phyloP scores from a whole-genome alignment of 2,329 filamentous ascomycete species.

The Fusarium coffeatum region DNA sequence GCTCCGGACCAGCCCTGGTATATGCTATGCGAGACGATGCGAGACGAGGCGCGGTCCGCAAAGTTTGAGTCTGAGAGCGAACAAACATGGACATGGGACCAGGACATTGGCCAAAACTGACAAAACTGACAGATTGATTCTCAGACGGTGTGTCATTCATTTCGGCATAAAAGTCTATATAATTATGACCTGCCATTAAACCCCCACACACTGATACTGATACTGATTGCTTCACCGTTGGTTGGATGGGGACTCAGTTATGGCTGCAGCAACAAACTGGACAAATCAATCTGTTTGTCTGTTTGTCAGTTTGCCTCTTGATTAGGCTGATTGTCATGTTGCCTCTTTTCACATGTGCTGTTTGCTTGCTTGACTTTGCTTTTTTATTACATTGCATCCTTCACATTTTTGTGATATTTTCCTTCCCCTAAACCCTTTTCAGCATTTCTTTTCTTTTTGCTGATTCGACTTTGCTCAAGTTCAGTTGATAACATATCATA shows the following conservation, averaged over 20 bases:
- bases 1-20: constrained; percentile 28
- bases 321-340: not conserved
- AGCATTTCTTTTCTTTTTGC: constrained; percentile 9
- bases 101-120: not conserved
- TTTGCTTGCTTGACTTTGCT: constrained; percentile 3
- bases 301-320: not conserved
- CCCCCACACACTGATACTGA: constrained; percentile 1
- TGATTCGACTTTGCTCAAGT: not conserved
- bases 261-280: constrained; percentile 5
- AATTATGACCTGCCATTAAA: constrained; percentile 12
- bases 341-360: constrained; percentile 7
- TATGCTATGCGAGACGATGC: constrained; percentile 3
- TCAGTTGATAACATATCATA: constrained; percentile 12
- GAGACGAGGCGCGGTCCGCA: constrained; percentile 30
- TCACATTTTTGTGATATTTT: constrained; percentile 21
- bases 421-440: constrained; percentile 10
- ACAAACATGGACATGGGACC: constrained; percentile 16
- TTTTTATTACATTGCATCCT: not conserved
- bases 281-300: constrained; percentile 1
- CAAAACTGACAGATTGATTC: not conserved
- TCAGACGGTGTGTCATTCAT: constrained; percentile 21
- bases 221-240: constrained; percentile 6
- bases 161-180: constrained; percentile 29
- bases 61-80: constrained; percentile 9
- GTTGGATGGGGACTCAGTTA: constrained; percentile 3